Base-by-base conservation (phyloP, 257 asterid species). In the Gynochthodes officinalis region DNA sequence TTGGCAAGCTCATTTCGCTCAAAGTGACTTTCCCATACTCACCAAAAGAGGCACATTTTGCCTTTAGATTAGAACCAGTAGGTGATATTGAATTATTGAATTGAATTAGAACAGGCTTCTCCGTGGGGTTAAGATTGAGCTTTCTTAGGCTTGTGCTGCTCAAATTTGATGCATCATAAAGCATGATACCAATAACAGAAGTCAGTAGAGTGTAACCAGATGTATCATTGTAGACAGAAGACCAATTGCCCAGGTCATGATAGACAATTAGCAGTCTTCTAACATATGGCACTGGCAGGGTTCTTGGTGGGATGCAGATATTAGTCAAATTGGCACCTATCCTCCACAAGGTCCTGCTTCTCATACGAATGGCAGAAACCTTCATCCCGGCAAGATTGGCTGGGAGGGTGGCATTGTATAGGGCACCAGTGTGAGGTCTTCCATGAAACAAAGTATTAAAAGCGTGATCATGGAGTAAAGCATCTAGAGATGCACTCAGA, bases 181-280 rank as follows among this genome's bases (percentile, higher is more conserved):
- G 89, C 5, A 78, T 73, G 74, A 92, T 88, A 48, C 98, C 96
- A 4, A 90, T 70, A 6, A 92, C 94, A 1, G 93, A 88, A 75
- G 77, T 82, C 30, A 82, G 15, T n/a, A 87, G 39, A 1, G 81
- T 28, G 87, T 90, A 90, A 35, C 97, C 98, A 30, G 96, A 54
- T 53, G 84, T 18, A 61, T 52, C 80, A 81, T 83, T 88, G 86
- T 86, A 92, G 43, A 62, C 73, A 37, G 94, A 67, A 43, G 96
- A 90, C 87, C 84, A 82, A 79, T 90, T 92, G 33, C 90, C 89
- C 0, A 90, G 84, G 67, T 90, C 82, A 62, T 87, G 93, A 73
- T 90, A 89, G n/a, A 92, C 87, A 54, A 90, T 82, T 57, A 86
- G 79, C 33, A 92, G 82, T 67, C 97, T 79, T 57, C 79, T 87